Evolutionary conservation across 306 rosid species (phyloP), one percentile per base, ranked within the genome.

Genomic region (Mimosa bimucronata): DNA sequence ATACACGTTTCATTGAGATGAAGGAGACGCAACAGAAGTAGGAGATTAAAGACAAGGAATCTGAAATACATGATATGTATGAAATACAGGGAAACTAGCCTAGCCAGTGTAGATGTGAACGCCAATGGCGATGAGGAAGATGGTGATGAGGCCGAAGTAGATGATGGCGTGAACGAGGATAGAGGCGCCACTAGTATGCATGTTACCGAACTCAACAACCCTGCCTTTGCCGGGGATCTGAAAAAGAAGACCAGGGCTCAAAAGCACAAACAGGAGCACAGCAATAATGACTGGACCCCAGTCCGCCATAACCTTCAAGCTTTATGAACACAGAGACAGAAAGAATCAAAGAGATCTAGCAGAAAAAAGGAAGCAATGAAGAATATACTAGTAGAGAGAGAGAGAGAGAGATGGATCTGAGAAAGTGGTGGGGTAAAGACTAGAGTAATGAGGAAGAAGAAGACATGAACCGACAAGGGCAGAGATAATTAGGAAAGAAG

Each of bases 201-300:
- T 90, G 40, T 83, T 90, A 25, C 94, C 98, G 3, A 93, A 93
- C 85, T 91, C 97, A 4, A 85, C 85, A 1, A 91, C 29, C 25
- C 62, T 83, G 15, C 92, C 97, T 6, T 38, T 48, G 0, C 64
- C 94, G 0, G 98, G 97, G 2, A 91, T 84, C 90, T 93, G 94
- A 88, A 93, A 88, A 57, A 93, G 64, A 7, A 93, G 83, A 50
- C 98, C 98, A 0, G 98, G 98, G 50, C 88, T 90, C 44, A 93
- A 25, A 8, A 91, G 83, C 74, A 88, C 97, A 28, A 93, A 93
- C 65, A 93, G 83, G 46, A 91, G 82, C 86, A 93, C 97, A 0
- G 98, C 98, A 13, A 91, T 74, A 4, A 90, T 41, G 68, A 93
- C 98, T 0, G 97, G 98, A 0, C 98, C 97, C 98, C 97, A 93